Conservation (phyloP, 495 filamentous ascomycete species). For the Aspergillus campestris region DNA sequence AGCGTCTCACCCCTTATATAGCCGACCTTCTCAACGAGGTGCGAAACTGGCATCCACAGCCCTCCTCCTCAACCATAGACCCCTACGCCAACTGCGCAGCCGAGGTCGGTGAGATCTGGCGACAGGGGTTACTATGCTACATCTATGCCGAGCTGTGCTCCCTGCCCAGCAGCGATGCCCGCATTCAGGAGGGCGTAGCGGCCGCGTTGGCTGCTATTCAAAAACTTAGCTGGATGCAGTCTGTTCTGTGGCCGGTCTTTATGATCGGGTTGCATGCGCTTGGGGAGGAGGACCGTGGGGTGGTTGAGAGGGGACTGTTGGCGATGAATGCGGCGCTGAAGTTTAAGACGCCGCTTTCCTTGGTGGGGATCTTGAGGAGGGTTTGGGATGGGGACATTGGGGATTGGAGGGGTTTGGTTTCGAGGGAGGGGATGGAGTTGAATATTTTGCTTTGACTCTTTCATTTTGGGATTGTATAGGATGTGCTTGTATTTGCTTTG, state of each 20-base stretch:
- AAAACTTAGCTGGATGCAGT: constrained; percentile 2
- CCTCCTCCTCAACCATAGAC: too few species aligned
- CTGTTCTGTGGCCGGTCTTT: constrained; percentile 3
- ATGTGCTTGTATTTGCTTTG: too few species aligned
- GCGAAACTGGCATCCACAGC: constrained; percentile 2
- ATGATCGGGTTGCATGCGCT: constrained; percentile 5
- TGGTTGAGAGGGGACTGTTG: background rate
- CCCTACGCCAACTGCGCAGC: background rate
- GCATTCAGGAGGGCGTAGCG: constrained; percentile 1
- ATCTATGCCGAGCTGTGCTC: constrained; percentile 2
- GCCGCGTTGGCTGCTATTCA: background rate
- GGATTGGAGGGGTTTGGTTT: constrained; percentile 4
- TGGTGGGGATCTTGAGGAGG: background rate
- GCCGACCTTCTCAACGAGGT: constrained; percentile 4
- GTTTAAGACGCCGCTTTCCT: constrained; percentile 3
- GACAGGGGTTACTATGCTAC: constrained; percentile 6
- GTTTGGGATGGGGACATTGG: constrained; percentile 1
- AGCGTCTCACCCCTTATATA: too few species aligned
- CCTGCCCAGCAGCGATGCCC: background rate
- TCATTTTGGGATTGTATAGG: too few species aligned
- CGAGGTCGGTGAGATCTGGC: constrained; percentile 2
- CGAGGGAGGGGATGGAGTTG: constrained; percentile 2
- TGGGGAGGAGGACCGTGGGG: background rate
- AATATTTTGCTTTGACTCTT: constrained; percentile 5
- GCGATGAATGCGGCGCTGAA: background rate